Evolutionary conservation across 306 rosid species (phyloP).

Genomic region (Vicia villosa): DNA sequence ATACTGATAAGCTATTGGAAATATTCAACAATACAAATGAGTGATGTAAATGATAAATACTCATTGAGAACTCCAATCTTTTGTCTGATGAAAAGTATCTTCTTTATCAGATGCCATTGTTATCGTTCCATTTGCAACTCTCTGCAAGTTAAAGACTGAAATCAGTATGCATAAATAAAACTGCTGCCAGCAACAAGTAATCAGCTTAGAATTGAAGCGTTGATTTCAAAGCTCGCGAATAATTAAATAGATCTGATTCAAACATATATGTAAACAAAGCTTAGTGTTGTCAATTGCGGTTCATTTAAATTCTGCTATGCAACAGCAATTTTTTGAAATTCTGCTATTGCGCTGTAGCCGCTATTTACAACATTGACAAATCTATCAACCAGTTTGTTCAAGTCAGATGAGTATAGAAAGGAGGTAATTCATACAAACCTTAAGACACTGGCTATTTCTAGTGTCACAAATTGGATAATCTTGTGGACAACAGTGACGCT

Average conservation of each 20-base stretch:
- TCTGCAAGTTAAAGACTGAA: constrained; percentile 43
- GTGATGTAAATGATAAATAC: constrained; percentile 34
- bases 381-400: constrained; percentile 6
- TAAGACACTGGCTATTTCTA: constrained; percentile 52
- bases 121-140: constrained; percentile 47
- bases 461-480: constrained; percentile 73
- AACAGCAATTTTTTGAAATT: neutral
- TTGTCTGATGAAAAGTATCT: constrained; percentile 33
- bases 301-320: too few species aligned
- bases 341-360: neutral
- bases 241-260: too few species aligned
- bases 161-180: constrained; percentile 22
- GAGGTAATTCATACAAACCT: constrained; percentile 56
- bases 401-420: neutral
- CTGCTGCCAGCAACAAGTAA: neutral
- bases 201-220: constrained; percentile 13
- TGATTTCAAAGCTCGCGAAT: constrained; percentile 16
- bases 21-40: constrained; percentile 27
- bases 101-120: constrained; percentile 34
- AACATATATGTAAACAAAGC: too few species aligned
- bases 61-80: constrained; percentile 48
- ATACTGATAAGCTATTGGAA: constrained; percentile 16
- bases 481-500: constrained; percentile 70
- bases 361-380: neutral
- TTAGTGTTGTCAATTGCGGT: too few species aligned